Conservation (phyloP, 306 rosid species). For the Astragalus membranaceus region DNA sequence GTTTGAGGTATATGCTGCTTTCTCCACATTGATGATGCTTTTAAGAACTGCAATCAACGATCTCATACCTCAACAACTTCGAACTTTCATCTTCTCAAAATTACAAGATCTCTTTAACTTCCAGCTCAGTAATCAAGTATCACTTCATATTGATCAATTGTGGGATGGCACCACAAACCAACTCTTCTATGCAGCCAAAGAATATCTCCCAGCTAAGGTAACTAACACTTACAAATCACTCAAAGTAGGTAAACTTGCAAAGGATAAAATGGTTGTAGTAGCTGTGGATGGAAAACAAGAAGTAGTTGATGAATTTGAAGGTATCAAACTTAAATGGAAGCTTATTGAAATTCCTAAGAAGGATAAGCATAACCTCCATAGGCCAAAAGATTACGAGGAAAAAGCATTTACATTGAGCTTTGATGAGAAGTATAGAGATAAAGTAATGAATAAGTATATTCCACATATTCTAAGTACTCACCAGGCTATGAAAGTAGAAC, state of each 20-base stretch:
- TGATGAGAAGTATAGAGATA: slow-evolving; percentile 22
- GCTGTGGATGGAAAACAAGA: slow-evolving; percentile 16
- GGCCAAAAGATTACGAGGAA: background rate
- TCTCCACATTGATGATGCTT: slow-evolving; percentile 34
- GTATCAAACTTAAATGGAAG: slow-evolving; percentile 18
- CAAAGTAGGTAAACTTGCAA: background rate
- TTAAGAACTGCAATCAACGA: slow-evolving; percentile 30
- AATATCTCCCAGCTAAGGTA: background rate
- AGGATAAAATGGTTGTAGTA: background rate
- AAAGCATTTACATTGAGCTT: background rate
- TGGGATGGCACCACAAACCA: background rate
- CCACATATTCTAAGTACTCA: background rate
- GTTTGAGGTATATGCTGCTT: slow-evolving; percentile 6
- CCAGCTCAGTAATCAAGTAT: background rate
- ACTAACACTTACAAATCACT: background rate
- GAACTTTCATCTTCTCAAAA: background rate
- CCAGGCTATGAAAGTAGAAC: slow-evolving; percentile 6
- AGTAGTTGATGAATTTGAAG: slow-evolving; percentile 22
- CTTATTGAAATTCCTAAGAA: background rate
- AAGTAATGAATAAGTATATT: slow-evolving; percentile 9
- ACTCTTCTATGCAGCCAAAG: background rate
- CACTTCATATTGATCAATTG: slow-evolving; percentile 2
- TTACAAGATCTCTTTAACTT: background rate
- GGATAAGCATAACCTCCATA: background rate
- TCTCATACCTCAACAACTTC: slow-evolving; percentile 7